A percentile compares a stretch with the other conserved stretches of the same genome.
phyloP scores from a whole-genome alignment of 2,329 filamentous ascomycete genomes.

The Arthrobotrys sinensis region DNA sequence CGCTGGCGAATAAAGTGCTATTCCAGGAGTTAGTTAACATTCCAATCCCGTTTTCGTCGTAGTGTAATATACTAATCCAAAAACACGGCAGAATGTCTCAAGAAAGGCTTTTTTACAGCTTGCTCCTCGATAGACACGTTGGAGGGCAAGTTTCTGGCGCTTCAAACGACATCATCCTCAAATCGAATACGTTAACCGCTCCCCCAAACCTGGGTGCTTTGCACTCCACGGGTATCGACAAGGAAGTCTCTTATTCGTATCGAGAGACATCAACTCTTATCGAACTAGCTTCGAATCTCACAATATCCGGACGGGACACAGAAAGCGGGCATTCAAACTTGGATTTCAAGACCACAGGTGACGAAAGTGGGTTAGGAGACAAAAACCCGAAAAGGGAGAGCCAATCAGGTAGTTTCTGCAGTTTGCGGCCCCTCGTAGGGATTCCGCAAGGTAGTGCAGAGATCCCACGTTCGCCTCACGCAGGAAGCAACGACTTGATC shows the following conservation, averaged over 20 bases:
- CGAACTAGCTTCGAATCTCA: not conserved
- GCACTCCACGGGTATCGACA: not conserved
- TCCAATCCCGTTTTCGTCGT: not conserved
- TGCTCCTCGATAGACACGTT: constrained; percentile 23
- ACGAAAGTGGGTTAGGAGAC: no score
- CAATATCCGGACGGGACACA: no score
- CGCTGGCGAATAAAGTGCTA: constrained; percentile 16
- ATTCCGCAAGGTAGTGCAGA: not conserved
- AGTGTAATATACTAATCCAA: not conserved
- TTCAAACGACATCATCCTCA: constrained; percentile 7
- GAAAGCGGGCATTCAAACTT: not conserved
- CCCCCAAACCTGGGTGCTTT: not conserved
- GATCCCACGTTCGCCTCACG: no score
- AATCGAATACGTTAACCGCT: not conserved
- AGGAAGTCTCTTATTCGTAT: not conserved
- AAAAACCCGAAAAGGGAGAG: not conserved
- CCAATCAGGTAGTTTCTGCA: not conserved
- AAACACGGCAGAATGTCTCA: constrained; percentile 28
- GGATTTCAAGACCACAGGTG: not conserved
- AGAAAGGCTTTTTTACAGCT: constrained; percentile 35
- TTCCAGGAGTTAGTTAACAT: constrained; percentile 31
- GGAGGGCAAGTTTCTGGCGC: not conserved
- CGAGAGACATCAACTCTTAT: no score
- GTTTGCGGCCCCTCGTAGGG: not conserved
- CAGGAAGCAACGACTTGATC: not conserved